phyloP scores from a whole-genome alignment of 768 basidiomycete species.

The Lactarius hengduanensis region DNA sequence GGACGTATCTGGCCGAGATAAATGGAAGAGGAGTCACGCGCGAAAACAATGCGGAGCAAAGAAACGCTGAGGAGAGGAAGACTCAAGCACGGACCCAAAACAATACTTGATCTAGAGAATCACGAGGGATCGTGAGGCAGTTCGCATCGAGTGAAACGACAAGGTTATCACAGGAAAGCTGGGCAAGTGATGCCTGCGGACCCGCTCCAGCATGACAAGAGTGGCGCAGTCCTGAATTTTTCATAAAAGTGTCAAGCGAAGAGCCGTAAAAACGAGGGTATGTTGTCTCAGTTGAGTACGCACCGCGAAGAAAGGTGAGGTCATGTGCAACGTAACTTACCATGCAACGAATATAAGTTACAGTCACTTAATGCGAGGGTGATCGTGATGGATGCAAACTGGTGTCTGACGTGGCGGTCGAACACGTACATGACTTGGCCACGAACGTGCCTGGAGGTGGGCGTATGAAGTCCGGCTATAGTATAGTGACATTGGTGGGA shows the following conservation, averaged over 20 bases:
- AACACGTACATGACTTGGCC: conserved; percentile 13
- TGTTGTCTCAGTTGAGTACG: neutral
- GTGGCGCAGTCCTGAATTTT: neutral
- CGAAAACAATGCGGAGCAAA: neutral
- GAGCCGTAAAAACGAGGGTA: neutral
- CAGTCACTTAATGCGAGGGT: too few relatives aligned
- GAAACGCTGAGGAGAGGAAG: neutral
- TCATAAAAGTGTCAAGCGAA: neutral
- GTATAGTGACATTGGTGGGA: neutral
- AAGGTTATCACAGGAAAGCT: neutral
- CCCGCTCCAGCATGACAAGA: neutral
- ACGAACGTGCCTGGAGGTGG: conserved; percentile 40
- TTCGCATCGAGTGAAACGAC: neutral
- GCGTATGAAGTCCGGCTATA: conserved; percentile 36
- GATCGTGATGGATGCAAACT: too few relatives aligned
- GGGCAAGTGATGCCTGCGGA: neutral
- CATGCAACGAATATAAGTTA: conserved; percentile 17
- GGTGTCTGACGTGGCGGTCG: too few relatives aligned
- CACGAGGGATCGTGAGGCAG: neutral
- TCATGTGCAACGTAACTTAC: neutral
- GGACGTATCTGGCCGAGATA: too few relatives aligned
- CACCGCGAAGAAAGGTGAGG: neutral
- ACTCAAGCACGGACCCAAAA: neutral
- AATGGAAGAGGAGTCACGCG: neutral
- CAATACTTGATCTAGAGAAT: neutral